phyloP scores from a whole-genome alignment of 345 rosid species.

The Eucalyptus marginata region DNA sequence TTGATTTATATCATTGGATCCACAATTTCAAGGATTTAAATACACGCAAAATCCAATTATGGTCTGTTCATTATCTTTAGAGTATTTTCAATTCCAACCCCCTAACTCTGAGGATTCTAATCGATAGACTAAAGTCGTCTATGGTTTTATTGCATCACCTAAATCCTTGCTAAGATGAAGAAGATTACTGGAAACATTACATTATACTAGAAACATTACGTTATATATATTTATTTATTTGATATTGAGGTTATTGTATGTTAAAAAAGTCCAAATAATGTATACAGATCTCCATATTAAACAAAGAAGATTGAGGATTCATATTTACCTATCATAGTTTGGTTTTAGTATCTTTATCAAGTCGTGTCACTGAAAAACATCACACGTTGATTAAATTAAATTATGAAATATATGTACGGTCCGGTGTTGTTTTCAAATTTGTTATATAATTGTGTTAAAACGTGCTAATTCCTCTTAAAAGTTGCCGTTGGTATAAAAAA shows the following conservation, averaged over 20 bases:
- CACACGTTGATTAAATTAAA: too few relatives aligned
- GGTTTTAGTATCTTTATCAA: too few relatives aligned
- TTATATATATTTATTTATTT: background rate
- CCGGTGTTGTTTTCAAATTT: too few relatives aligned
- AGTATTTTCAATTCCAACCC: background rate
- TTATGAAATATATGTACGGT: too few relatives aligned
- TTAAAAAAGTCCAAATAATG: too few relatives aligned
- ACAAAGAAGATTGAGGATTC: background rate
- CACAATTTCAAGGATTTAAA: background rate
- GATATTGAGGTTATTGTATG: background rate
- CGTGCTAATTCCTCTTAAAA: too few relatives aligned
- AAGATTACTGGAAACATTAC: background rate
- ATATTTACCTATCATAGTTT: too few relatives aligned
- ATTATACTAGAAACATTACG: background rate
- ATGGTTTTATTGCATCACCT: background rate
- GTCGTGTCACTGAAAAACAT: too few relatives aligned
- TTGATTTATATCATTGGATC: background rate
- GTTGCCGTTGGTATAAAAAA: too few relatives aligned
- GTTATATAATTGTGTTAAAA: background rate
- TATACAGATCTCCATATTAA: too few relatives aligned
- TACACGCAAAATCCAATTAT: background rate
- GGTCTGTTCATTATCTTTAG: background rate
- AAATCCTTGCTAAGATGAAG: background rate
- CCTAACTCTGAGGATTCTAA: background rate
- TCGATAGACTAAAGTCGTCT: background rate